These are phyloP conservation scores for Themeda triandra DNA, from an alignment of 176 grass and related monocot species.

Conservation along the genomic window DNA sequence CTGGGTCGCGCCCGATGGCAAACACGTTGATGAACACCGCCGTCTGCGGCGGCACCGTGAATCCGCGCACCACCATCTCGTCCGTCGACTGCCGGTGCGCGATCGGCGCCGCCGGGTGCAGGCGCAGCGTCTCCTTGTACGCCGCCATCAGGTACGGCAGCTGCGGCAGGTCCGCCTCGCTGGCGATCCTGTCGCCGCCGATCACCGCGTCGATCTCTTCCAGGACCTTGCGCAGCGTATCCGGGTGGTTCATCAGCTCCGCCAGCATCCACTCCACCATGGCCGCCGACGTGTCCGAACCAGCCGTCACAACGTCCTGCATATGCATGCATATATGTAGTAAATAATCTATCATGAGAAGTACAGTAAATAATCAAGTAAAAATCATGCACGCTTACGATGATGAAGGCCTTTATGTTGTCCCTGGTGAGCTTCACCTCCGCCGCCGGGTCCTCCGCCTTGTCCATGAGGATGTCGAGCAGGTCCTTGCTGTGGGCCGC, in stretches of 20 bases:
- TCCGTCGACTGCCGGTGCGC: conserved; percentile 36
- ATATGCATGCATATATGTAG: not conserved
- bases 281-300: conserved; percentile 48
- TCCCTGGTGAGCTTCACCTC: conserved; percentile 63
- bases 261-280: conserved; percentile 77
- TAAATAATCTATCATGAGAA: too few relatives aligned
- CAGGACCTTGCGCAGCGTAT: conserved; percentile 31
- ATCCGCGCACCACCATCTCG: conserved; percentile 31
- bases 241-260: conserved; percentile 66
- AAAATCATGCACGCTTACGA: too few relatives aligned
- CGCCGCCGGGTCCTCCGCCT: conserved; percentile 36
- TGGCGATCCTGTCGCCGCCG: conserved; percentile 32
- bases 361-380: too few relatives aligned
- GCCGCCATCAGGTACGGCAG: conserved; percentile 67
- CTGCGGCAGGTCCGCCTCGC: conserved; percentile 56
- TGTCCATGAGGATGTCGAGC: conserved; percentile 69
- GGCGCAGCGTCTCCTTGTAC: conserved; percentile 68
- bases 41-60: conserved; percentile 34
- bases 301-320: conserved; percentile 53
- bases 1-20: conserved; percentile 56
- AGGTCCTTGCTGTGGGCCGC: conserved; percentile 39
- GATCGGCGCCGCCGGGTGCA: conserved; percentile 49
- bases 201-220: conserved; percentile 58
- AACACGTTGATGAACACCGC: conserved; percentile 65
- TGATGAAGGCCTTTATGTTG: conserved; percentile 74